Evolutionary conservation across 306 rosid species (phyloP).

Genomic region (Rosa lucieae): DNA sequence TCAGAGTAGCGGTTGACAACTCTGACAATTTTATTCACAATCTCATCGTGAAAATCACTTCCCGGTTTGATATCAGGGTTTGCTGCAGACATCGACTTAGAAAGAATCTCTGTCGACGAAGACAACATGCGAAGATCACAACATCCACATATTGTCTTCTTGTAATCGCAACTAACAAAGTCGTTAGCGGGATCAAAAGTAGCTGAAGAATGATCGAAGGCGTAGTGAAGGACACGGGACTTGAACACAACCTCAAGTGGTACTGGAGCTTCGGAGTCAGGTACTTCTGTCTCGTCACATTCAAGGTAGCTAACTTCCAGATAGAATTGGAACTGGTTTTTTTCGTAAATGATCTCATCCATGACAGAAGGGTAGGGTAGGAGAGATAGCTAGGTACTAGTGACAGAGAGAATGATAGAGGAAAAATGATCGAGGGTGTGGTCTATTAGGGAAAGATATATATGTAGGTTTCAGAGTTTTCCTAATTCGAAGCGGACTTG

Average conservation of each 20-base stretch:
- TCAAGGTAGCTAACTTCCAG: no score
- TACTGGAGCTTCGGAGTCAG: neutral
- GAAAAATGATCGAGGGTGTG: neutral
- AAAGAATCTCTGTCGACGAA: neutral
- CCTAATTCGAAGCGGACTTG: neutral
- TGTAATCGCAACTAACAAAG: no score
- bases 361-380: neutral
- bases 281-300: neutral
- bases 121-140: neutral
- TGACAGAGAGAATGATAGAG: neutral
- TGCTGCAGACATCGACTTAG: neutral
- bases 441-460: neutral
- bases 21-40: neutral
- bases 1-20: neutral
- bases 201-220: neutral
- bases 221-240: neutral
- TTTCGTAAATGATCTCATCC: neutral
- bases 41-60: neutral
- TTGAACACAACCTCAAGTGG: neutral
- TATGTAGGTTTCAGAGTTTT: neutral
- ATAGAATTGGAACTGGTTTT: no score
- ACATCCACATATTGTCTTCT: no score
- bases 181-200: no score
- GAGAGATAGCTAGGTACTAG: neutral
- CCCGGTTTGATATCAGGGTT: neutral